Evolutionary conservation across 345 rosid genomes (phyloP), one percentile per base, ranked within the genome.

Genomic region (Excoecaria agallocha): DNA sequence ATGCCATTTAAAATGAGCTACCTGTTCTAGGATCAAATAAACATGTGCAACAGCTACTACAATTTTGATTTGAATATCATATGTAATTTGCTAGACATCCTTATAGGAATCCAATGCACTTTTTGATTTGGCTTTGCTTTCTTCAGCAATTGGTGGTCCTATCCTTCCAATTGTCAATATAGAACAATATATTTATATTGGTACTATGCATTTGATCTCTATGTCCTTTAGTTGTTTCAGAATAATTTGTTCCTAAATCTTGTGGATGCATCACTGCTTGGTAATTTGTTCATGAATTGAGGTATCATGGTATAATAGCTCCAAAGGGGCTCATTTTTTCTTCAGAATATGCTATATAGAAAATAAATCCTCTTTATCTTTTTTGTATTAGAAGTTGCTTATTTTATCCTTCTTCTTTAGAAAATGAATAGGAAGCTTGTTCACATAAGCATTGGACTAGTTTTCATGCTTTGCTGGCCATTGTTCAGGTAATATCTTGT

Each of bases 391-490:
- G 64, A 68, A 66, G 49, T 43, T 74, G 37, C 76, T 66, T 59
- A 68, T 58, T 41, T 50, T 25, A n/a, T 72, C 11, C 39, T 80
- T 70, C 51, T 75, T 78, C 65, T 82, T 49, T 74, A 90, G 93
- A 87, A 87, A 71, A 72, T 90, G 83, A 90, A 87, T 55, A 79
- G 96, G 88, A 90, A 95, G 92, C 88, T 95, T 67, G 92, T 95
- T 74, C 99, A 95, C 80, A 82, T 91, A 63, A 93, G 91, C 73
- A 80, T 91, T 6, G 99, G 99, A 68, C 84, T 90, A 61, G 87
- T 80, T 59, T 93, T 93, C 85, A 90, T 90, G 97, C 96, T 95
- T 75, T 89, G 96, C 83, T 89, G 93, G 93, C 96, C 96, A 19
- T 37, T 90, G 68, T 89, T 86, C 90, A 90, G 93, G 96, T 89